Conservation (phyloP, 139 green algal genomes). For the Chlorella ohadii region DNA sequence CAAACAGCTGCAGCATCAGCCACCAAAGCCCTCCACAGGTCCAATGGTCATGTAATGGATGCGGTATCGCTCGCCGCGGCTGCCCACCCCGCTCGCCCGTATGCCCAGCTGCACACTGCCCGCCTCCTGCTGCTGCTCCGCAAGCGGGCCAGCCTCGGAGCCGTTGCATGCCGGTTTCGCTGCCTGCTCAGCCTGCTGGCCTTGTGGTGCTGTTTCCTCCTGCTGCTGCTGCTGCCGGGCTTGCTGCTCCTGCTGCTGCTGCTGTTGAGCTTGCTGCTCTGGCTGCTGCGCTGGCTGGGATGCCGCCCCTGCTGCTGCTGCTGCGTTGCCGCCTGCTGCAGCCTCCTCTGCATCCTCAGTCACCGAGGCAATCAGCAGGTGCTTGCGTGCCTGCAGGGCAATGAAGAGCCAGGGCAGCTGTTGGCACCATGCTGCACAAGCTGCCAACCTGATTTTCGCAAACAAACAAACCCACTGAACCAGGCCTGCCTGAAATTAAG, state of each 20-base stretch:
- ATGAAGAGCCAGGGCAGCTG: too few relatives aligned
- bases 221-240: not conserved
- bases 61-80: slow-evolving; percentile 7
- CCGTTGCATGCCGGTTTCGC: too few relatives aligned
- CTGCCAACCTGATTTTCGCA: slow-evolving; percentile 39
- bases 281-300: not conserved
- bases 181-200: not conserved
- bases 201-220: too few relatives aligned
- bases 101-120: not conserved
- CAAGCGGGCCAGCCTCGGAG: too few relatives aligned
- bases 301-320: not conserved
- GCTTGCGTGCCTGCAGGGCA: slow-evolving; percentile 62
- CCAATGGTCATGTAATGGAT: slow-evolving; percentile 42
- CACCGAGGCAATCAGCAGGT: slow-evolving; percentile 71
- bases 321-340: not conserved
- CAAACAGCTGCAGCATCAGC: too few relatives aligned
- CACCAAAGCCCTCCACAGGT: slow-evolving; percentile 47
- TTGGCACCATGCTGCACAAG: too few relatives aligned
- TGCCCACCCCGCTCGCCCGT: not conserved
- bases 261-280: not conserved
- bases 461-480: too few relatives aligned
- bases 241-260: not conserved
- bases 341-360: slow-evolving; percentile 10
- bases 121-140: not conserved
- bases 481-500: too few relatives aligned